Evolutionary conservation across 345 rosid species (phyloP), one percentile per base, ranked within the genome.

Genomic region (Hypericum perforatum): DNA sequence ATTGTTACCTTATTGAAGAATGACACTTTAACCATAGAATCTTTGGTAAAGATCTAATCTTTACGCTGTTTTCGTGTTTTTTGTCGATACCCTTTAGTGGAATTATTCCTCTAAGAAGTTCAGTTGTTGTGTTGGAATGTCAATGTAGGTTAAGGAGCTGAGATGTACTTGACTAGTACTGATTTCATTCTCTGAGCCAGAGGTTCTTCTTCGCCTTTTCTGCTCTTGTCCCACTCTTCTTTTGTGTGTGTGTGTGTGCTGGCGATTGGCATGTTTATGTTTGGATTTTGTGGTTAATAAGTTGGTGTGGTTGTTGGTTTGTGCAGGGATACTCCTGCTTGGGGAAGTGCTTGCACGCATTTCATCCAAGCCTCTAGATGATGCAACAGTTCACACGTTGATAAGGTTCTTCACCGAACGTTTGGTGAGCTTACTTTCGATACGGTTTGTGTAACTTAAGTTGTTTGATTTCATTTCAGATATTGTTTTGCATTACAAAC

Each of bases 61-160:
- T 13, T 42, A 11, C 5, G 36, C 39, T 37, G 39, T 12, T 11
- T 16, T 15, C 13, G 13, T 41, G 16, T 38, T 40, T 15, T 16
- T 16, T 12, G 16, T 14, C 51, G 37, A 5, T 41, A 14, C 39
- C 36, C n/a, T 39, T n/a, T 53, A 7, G 16, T 8, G 37, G 8
- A 14, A 22, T 12, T 14, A 1, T 6, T 54, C 9, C 12, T 10
- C 16, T 41, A n/a, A n/a, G n/a, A n/a, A n/a, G 5, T 14, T 48
- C 43, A 6, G 60, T 11, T 60, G 39, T 42, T 8, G 49, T 29
- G 50, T 64, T 8, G 10, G 15, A 41, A 58, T 11, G 32, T 16
- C 14, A 43, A 54, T 7, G 63, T 49, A 91, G 96, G 94, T 83
- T 58, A 68, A 59, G 65, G 96, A 87, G 77, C 76, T 92, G 96